Evolutionary conservation across 108 stramenopile genomes (phyloP).

Genomic region (Stephanodiscus triporus): DNA sequence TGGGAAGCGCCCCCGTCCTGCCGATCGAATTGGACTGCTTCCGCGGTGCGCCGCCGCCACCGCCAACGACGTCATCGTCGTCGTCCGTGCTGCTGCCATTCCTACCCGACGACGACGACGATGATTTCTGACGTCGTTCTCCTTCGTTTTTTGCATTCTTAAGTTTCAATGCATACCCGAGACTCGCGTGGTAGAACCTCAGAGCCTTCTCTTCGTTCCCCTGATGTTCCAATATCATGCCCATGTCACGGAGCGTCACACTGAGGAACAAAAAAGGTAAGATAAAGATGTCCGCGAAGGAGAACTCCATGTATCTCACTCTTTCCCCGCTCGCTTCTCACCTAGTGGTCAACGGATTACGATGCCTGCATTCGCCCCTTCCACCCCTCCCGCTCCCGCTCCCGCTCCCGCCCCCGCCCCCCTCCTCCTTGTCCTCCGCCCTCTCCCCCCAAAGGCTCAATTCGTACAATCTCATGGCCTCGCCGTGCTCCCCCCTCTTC

Average conservation of each 20-base stretch:
- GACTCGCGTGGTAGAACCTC: constrained; percentile 78
- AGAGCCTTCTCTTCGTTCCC: constrained; percentile 71
- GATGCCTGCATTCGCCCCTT: constrained; percentile 11
- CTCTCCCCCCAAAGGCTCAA: constrained; percentile 65
- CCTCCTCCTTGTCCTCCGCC: constrained; percentile 34
- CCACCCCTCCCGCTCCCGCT: constrained; percentile 19
- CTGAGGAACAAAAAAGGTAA: constrained; percentile 25
- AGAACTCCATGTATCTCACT: background rate
- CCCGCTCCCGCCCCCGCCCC: constrained; percentile 23
- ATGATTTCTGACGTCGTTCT: background rate
- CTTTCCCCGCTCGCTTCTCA: background rate
- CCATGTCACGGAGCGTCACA: constrained; percentile 87
- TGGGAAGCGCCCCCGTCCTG: background rate
- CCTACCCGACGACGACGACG: background rate
- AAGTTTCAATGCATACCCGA: constrained; percentile 59
- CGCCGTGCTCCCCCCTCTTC: constrained; percentile 70
- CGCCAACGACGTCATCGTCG: background rate
- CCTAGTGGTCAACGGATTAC: constrained; percentile 48
- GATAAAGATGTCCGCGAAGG: background rate
- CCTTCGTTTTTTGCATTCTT: background rate
- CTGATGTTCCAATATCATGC: constrained; percentile 74
- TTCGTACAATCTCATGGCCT: constrained; percentile 84
- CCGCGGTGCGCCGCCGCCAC: background rate
- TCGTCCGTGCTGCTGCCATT: background rate
- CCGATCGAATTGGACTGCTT: background rate